Evolutionary conservation across 2,329 filamentous ascomycete species (phyloP), one percentile per base, ranked within the genome.

Genomic region (Colletotrichum truncatum): DNA sequence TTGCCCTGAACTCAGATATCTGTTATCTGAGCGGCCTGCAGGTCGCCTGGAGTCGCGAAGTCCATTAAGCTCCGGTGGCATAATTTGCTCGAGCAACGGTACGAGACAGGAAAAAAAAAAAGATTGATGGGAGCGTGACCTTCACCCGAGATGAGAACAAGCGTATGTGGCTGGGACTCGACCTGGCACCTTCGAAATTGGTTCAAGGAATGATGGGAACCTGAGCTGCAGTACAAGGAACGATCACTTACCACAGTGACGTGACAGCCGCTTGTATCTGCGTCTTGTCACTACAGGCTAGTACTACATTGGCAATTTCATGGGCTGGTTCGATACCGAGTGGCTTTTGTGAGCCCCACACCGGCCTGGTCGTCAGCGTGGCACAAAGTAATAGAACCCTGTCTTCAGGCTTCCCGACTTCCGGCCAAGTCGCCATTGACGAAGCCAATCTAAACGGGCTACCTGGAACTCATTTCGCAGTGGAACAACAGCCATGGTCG

Each of bases 1-100:
- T 58, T 49, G 28, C 38, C 43, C 26, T 39, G 63, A 58, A 51
- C 43, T 32, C 62, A 55, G 32, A 66, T 49, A 43, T 45, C n/a
- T n/a, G n/a, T n/a, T 57, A 66, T 57, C 49, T 49, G 34, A 45
- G 49, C 12, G 41, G 56, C 26, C 26, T 30, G 49, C 39, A 43
- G 41, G 56, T 62, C 57, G 56, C 25, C 57, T 38, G 48, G 48
- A 23, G 51, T 23, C n/a, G 36, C 36, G 36, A 14, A 39, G n/a
- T 39, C 11, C 18, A n/a, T 12, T n/a, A 12, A 38, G 7, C 12
- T 3, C 36, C 7, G 36, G 16, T 12, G 36, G 12, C 36, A n/a
- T n/a, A n/a, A 38, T n/a, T n/a, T n/a, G n/a, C 9, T 7, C 36
- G 36, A 39, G 14, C 21, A n/a, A n/a, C n/a, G n/a, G n/a, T n/a